Evolutionary conservation across 1,284 basidiomycete genomes (phyloP).

Genomic region (Melanopsichium pennsylvanicum): DNA sequence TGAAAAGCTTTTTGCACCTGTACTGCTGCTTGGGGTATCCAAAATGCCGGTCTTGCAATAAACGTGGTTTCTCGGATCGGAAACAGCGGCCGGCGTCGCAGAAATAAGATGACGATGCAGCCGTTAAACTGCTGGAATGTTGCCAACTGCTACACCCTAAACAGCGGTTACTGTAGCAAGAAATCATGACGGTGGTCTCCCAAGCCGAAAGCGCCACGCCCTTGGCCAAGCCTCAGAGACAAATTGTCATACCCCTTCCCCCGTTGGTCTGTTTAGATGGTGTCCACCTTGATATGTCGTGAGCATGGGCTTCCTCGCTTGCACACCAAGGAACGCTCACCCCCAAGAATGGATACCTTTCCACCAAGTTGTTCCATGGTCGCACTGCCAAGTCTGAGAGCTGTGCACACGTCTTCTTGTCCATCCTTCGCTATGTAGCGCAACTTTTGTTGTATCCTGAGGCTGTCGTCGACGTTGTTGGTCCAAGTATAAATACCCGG

Average conservation of each 20-base stretch:
- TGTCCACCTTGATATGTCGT: neutral
- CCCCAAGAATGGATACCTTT: too few relatives aligned
- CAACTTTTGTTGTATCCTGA: too few relatives aligned
- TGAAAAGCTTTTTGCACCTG: slow-evolving; percentile 1
- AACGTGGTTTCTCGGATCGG: too few relatives aligned
- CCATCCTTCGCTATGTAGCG: too few relatives aligned
- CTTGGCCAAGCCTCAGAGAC: slow-evolving; percentile 3
- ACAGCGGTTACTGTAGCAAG: slow-evolving; percentile 3
- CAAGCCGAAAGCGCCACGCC: too few relatives aligned
- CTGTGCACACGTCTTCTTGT: neutral
- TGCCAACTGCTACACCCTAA: neutral
- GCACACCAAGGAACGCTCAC: neutral
- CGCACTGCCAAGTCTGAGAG: neutral
- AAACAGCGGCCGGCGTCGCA: neutral
- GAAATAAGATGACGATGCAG: slow-evolving; percentile 8
- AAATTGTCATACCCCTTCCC: too few relatives aligned
- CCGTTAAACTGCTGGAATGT: neutral
- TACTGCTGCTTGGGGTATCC: neutral
- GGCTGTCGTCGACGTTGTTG: too few relatives aligned
- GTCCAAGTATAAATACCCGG: too few relatives aligned
- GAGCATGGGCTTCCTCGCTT: neutral
- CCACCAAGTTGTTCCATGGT: neutral
- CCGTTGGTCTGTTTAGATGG: too few relatives aligned
- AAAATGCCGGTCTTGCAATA: neutral
- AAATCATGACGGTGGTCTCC: too few relatives aligned